Evolutionary conservation across 2,329 filamentous ascomycete species (phyloP).

Genomic region (Colletotrichum magnum): DNA sequence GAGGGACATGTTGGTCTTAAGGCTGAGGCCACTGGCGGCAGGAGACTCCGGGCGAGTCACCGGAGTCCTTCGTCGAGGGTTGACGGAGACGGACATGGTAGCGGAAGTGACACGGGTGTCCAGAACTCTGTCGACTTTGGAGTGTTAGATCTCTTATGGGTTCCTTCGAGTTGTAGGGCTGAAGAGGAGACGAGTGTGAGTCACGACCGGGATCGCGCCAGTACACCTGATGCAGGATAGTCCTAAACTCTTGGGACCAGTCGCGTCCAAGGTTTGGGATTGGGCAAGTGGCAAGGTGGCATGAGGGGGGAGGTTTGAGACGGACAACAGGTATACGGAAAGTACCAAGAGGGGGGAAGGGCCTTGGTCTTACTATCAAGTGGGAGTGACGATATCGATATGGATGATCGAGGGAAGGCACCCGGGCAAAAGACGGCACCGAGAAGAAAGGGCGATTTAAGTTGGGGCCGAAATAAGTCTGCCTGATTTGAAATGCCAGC

Average conservation of each 20-base stretch:
- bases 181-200: conserved; percentile 48
- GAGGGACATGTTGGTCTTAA: conserved; percentile 72
- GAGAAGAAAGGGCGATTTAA: conserved; percentile 38
- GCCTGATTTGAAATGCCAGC: conserved; percentile 32
- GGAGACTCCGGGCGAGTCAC: conserved; percentile 56
- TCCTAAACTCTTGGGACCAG: conserved; percentile 35
- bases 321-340: conserved; percentile 17
- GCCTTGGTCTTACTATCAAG: conserved; percentile 27
- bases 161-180: conserved; percentile 42
- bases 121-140: conserved; percentile 46
- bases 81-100: conserved; percentile 61
- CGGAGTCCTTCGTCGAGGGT: conserved; percentile 63
- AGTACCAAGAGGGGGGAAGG: conserved; percentile 21
- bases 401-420: conserved; percentile 6
- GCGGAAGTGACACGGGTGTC: conserved; percentile 47
- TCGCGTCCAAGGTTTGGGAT: conserved; percentile 33
- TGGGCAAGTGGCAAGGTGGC: conserved; percentile 37
- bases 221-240: conserved; percentile 28
- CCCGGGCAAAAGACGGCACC: conserved; percentile 15
- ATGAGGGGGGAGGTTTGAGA: conserved; percentile 29
- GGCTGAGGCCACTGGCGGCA: conserved; percentile 57
- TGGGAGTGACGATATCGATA: neutral
- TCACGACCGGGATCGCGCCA: conserved; percentile 45
- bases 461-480: conserved; percentile 37
- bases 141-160: conserved; percentile 41